Base-by-base conservation (phyloP, 768 basidiomycete species). In the Amanita fuliginea region DNA sequence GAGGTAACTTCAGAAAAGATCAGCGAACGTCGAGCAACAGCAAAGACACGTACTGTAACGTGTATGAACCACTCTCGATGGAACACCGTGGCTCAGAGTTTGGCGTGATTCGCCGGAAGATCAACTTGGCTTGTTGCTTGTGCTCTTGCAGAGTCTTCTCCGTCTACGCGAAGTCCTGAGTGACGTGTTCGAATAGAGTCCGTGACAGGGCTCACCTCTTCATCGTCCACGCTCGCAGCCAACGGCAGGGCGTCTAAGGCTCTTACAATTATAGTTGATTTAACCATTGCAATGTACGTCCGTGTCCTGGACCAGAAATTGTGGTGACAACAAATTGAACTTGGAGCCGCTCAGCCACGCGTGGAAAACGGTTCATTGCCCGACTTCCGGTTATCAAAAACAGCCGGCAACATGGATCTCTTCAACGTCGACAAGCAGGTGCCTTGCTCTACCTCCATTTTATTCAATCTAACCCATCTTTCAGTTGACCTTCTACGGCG, bases 41-140 rank as follows among this genome's bases (percentile, higher is more conserved):
- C n/a, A n/a, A n/a, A 42, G 44, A 21, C 24, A 77, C 90, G 58
- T 55, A 97, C 95, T 99, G 96, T 53, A 98, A 69, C n/a, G 92
- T 94, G 64, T 93, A 96, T 54, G 78, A 78, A 0, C 92, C 94
- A 52, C 88, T 91, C 63, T 99, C 96, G 57, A 99, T 98, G 4
- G 92, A 96, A 64, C 96, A 97, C 32, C 87, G 78, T 7, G 94
- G 92, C 64, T 99, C 96, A 18, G 89, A 83, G 64, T 97, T 93
- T 40, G 91, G 81, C 22, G 88, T 90, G 60, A 99, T 83, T 34
- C 96, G 82, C 52, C 94, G 78, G 64, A 97, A 97, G 59, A 99
- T 85, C 57, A 99, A 77, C 65, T 99, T 99, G 28, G 94, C 81
- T 64, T 99, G 95, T 57, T 97, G 95, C 64, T 99, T 99, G 73